Base-by-base conservation (phyloP, 768 basidiomycete genomes). In the Cubamyces lactineus region DNA sequence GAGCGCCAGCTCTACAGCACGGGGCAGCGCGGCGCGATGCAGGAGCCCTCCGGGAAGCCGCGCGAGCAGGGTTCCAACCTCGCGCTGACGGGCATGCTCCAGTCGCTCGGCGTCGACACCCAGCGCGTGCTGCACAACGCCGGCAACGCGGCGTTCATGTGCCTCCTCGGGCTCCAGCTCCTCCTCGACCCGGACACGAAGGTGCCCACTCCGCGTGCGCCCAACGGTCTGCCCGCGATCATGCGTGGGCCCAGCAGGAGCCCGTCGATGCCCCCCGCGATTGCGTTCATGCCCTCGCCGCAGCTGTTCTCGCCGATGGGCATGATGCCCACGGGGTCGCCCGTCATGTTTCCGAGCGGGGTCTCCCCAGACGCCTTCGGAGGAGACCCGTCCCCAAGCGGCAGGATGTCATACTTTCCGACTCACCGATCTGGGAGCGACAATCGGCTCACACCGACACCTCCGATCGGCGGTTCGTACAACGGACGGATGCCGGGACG, bases 101-200 rank as follows among this genome's bases (percentile, higher is more conserved):
- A 78, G 57, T 87, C 88, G 4, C 78, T 90, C 39, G 79, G 81
- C 17, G 67, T 80, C 53, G 70, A 73, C 68, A 43, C 73, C 53
- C 69, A 70, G 62, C 84, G 82, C 59, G 70, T 73, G 15, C 70
- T 88, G 61, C 84, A 89, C 71, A 92, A 92, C 68, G 77, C 91
- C n/a, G 91, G 91, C 15, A 94, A 94, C 71, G 87, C 91, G 63
- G 88, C 92, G 3, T 84, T 89, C 68, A 78, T 89, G 78, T 76
- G 77, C 53, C 80, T 94, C 28, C 84, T 89, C 43, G 84, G 79
- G 13, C 77, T 93, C 30, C 91, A 94, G 68, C 77, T 84, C 67
- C 80, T 94, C 41, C 72, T 91, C 13, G 86, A 88, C 55, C 87
- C 86, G 0, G 72, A 73, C 21, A 81, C 82, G 21, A 64, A 66